phyloP scores from a whole-genome alignment of 2,329 filamentous ascomycete genomes.

The Fusarium sp. region DNA sequence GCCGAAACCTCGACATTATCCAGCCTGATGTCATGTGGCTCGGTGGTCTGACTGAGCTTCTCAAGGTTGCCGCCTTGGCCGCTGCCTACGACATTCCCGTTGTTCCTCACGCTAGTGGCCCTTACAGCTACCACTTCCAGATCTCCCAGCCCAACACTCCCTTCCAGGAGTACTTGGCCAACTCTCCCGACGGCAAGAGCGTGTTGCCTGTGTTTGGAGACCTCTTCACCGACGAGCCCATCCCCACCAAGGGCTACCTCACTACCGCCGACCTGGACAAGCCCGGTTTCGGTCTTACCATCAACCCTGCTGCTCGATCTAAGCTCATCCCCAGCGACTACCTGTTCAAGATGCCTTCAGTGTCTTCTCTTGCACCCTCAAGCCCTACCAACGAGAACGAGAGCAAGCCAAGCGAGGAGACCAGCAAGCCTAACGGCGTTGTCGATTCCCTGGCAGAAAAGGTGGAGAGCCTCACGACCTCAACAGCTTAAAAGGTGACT shows the following conservation, averaged over 20 bases:
- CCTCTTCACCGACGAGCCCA: slow-evolving; percentile 90
- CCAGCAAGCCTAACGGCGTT: slow-evolving; percentile 42
- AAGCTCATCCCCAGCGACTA: slow-evolving; percentile 83
- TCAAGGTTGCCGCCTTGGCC: slow-evolving; percentile 90
- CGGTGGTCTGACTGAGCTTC: slow-evolving; percentile 90
- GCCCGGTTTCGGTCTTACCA: slow-evolving; percentile 89
- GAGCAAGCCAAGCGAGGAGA: slow-evolving; percentile 28
- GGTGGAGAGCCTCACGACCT: slow-evolving; percentile 54
- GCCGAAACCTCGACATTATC: slow-evolving; percentile 92
- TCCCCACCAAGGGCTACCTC: slow-evolving; percentile 85
- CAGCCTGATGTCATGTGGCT: slow-evolving; percentile 99
- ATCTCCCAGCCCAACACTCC: slow-evolving; percentile 93
- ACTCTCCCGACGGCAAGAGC: slow-evolving; percentile 90
- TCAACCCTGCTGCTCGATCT: slow-evolving; percentile 80
- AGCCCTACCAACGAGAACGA: slow-evolving; percentile 46
- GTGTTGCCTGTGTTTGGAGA: slow-evolving; percentile 94
- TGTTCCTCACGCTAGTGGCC: slow-evolving; percentile 93
- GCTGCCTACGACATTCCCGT: slow-evolving; percentile 95
- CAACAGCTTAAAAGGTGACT: slow-evolving; percentile 20
- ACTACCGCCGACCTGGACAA: slow-evolving; percentile 86
- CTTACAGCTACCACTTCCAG: slow-evolving; percentile 97
- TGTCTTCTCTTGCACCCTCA: slow-evolving; percentile 59
- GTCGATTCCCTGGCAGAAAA: slow-evolving; percentile 54
- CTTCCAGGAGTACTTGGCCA: slow-evolving; percentile 96
- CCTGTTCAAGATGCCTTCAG: slow-evolving; percentile 77